phyloP scores from a whole-genome alignment of 2,329 filamentous ascomycete species.

The Claviceps humidiphila region DNA sequence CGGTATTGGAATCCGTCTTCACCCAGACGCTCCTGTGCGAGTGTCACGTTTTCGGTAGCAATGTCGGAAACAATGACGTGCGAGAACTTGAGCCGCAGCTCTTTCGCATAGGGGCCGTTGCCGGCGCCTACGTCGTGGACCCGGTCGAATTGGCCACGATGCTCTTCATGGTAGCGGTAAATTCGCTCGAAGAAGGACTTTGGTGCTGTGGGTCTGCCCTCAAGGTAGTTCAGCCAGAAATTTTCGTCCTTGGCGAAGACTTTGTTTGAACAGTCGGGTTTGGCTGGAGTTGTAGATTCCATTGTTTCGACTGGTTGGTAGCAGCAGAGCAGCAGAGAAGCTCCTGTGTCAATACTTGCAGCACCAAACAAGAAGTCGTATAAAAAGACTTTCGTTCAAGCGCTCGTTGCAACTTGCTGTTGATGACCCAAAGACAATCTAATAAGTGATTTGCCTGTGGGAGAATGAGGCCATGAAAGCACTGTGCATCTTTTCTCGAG shows the following conservation, averaged over 20 bases:
- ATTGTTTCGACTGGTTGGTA: neutral
- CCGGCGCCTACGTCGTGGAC: constrained; percentile 14
- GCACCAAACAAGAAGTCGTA: too few relatives aligned
- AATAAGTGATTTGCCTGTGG: too few relatives aligned
- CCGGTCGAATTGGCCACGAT: constrained; percentile 7
- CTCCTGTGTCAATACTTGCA: neutral
- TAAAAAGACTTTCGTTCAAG: too few relatives aligned
- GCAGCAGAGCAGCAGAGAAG: neutral
- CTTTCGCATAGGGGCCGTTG: constrained; percentile 9
- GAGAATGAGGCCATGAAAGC: neutral
- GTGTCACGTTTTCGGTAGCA: constrained; percentile 8
- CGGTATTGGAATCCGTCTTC: constrained; percentile 8
- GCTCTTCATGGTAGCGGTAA: constrained; percentile 11
- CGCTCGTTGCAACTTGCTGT: too few relatives aligned
- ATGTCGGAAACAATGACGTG: constrained; percentile 15
- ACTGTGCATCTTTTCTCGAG: neutral
- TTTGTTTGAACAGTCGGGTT: neutral
- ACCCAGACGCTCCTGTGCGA: constrained; percentile 8
- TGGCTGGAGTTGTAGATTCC: neutral
- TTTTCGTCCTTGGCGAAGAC: constrained; percentile 8
- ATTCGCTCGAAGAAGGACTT: constrained; percentile 11
- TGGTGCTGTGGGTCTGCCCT: constrained; percentile 10
- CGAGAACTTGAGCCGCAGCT: constrained; percentile 9
- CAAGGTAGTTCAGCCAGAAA: constrained; percentile 15
- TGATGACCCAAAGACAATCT: too few relatives aligned